These are phyloP conservation scores for Macrophomina tecta DNA, from an alignment of 2,329 filamentous ascomycete genomes.

Conservation along the genomic window DNA sequence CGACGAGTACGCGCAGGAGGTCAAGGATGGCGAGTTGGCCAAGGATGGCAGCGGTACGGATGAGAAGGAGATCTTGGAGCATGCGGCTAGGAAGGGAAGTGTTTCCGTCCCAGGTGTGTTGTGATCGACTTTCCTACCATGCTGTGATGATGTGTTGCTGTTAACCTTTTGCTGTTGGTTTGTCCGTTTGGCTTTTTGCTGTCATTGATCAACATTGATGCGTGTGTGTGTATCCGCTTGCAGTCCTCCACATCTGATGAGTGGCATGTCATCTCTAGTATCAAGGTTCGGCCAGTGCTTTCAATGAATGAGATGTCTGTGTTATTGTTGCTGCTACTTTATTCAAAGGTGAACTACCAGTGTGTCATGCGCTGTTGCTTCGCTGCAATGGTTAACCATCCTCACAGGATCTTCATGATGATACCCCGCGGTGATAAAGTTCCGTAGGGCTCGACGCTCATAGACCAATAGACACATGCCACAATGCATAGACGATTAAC, in stretches of 20 bases:
- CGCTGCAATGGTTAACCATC: not conserved
- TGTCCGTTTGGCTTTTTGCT: not conserved
- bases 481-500: no score
- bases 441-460: not conserved
- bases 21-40: not conserved
- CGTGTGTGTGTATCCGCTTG: not conserved
- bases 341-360: not conserved
- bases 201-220: no score
- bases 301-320: not conserved
- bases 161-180: no score
- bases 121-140: not conserved
- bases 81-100: not conserved
- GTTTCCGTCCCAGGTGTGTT: constrained; percentile 9
- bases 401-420: constrained; percentile 45
- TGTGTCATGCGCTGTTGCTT: not conserved
- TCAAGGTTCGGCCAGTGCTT: constrained; percentile 9
- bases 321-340: not conserved
- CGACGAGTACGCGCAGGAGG: constrained; percentile 8
- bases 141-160: not conserved
- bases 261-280: not conserved
- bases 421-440: constrained; percentile 26
- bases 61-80: constrained; percentile 4
- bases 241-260: not conserved
- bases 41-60: not conserved
- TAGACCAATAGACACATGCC: not conserved